Base-by-base conservation (phyloP, 208 protist species). In the Acanthamoeba castellanii region DNA sequence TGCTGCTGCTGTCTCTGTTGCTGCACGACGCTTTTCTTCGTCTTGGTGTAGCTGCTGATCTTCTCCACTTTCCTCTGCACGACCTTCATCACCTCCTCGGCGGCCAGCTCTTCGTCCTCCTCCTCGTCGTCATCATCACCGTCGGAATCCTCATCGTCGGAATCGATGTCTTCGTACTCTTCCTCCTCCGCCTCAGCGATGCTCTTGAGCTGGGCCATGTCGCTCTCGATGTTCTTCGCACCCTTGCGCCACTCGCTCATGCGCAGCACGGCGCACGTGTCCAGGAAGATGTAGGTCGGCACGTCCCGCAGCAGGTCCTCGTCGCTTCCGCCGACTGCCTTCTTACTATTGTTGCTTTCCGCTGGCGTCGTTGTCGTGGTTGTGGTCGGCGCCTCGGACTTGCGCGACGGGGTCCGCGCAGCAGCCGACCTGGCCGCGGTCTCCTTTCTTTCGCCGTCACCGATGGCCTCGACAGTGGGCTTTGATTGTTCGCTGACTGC, bases 281-380 rank as follows among this genome's bases (percentile, higher is more conserved):
- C 81, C 25, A 88, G 81, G 52, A 88, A 88, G 81, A 88, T 55
- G 34, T 88, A 88, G 30, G 81, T 88, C 22, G 81, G 81, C 42
- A 88, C 42, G 30, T 88, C 81, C 6, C 34, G 3, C 47, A 88
- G n/a, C 47, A 88, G 30, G 22, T n/a, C 81, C 37, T 81, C 70
- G 11, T 81, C 70, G 18, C 70, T 50, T 20, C 70, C 70, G 11
- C 70, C 70, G 34, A 34, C 70, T 13, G 11, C 70, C 25, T 32
- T 20, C 30, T 20, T 42, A 42, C 37, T 3, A 42, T 42, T 45
- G 70, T 2, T 81, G 30, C 30, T n/a, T 6, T 47, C 34, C 27
- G 61, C 61, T 25, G 61, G 61, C 25, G 61, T 30, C 25, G 61
- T n/a, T 2, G 61, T 22, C 25, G 22, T 30, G 1, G 61, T n/a